These are phyloP conservation scores for Metarhizium robertsii DNA, from an alignment of 2,329 filamentous ascomycete genomes.

Conservation along the genomic window DNA sequence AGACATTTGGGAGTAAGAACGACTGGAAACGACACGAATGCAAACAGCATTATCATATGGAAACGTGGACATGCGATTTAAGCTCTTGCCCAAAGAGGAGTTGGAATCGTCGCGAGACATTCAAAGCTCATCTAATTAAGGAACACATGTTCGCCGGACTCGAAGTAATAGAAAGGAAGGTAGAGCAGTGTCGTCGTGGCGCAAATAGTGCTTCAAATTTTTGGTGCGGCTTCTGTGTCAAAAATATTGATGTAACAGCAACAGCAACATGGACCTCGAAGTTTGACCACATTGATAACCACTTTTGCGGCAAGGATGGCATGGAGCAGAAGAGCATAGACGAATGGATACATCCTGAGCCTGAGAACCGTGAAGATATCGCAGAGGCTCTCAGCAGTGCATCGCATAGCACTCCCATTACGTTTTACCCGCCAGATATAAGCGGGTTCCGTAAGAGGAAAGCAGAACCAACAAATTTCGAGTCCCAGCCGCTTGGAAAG, in stretches of 20 bases:
- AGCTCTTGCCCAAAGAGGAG: conserved; percentile 47
- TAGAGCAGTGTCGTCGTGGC: conserved; percentile 51
- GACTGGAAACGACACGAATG: conserved; percentile 92
- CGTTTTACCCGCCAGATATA: background rate
- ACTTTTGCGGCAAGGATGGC: conserved; percentile 47
- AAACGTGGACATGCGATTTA: conserved; percentile 62
- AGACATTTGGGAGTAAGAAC: conserved; percentile 81
- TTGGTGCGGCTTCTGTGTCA: conserved; percentile 80
- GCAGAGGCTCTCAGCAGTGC: conserved; percentile 6
- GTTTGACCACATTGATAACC: conserved; percentile 66
- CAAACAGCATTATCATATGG: conserved; percentile 62
- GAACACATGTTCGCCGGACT: conserved; percentile 33
- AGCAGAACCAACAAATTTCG: background rate
- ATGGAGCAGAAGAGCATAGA: conserved; percentile 33
- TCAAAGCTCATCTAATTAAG: conserved; percentile 50
- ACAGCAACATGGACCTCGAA: conserved; percentile 43
- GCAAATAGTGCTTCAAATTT: conserved; percentile 56
- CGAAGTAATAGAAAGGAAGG: conserved; percentile 28
- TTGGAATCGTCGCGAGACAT: conserved; percentile 48
- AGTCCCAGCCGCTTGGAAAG: background rate
- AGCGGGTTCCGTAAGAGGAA: background rate
- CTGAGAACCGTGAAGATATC: conserved; percentile 9
- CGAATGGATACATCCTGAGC: conserved; percentile 39
- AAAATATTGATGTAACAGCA: conserved; percentile 39
- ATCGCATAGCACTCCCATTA: conserved; percentile 4